Evolutionary conservation across 495 filamentous ascomycete genomes (phyloP), one percentile per base, ranked within the genome.

Genomic region (Penicillium flavigenum): DNA sequence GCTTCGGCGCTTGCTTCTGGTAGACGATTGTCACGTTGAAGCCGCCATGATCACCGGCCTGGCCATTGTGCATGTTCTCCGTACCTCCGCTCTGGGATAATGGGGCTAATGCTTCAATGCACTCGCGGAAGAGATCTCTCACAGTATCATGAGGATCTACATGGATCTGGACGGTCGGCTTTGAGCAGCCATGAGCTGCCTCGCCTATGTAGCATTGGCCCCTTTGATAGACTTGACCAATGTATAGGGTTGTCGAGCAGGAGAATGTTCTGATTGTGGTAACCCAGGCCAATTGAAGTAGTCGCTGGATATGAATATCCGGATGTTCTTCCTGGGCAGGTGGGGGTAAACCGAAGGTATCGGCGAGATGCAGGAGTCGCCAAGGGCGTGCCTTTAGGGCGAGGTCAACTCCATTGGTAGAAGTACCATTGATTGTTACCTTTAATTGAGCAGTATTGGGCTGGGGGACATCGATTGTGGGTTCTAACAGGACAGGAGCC

Each of bases 251-350:
- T 5, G 56, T 58, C 17, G 63, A 63, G 2, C 46, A 38, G 2
- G 34, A 32, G 49, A 65, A 65, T 5, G 57, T 42, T 16, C 57
- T 54, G 7, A 60, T 22, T 2, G 50, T 53, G 10, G 57, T 42
- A 0, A 54, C 16, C 63, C 63, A 65, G 26, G 60, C 57, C 31
- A 62, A 47, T 7, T 65, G 63, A 1, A 65, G 19, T 3, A 65
- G 19, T 14, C 60, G 45, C 34, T 65, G 63, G 29, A 65, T 34
- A 16, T 63, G 60, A 14, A 63, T 55, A 42, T 65, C 63, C 10
- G 51, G 31, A 46, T 54, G 26, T n/a, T 63, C 60, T 1, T 45
- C 27, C 4, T 41, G 31, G n/a, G 51, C 36, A 1, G 20, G 16
- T 2, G 54, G 9, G 17, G 53, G 34, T 16, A 54, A 54, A 22